A percentile compares a stretch with the other conserved stretches of the same genome.
phyloP scores from a whole-genome alignment of 345 rosid genomes.

The Gossypium anomalum region DNA sequence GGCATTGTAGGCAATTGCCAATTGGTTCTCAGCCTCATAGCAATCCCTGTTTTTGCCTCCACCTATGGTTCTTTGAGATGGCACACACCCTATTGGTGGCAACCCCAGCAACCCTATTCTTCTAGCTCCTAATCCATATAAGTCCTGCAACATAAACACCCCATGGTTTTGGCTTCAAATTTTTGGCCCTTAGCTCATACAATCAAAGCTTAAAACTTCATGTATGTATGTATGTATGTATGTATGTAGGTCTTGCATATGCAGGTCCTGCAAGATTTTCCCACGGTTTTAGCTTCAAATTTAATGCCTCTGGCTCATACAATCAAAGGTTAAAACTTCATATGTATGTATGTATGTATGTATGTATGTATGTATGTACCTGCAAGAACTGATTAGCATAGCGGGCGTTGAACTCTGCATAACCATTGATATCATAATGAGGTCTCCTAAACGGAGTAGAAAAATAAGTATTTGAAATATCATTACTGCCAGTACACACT shows the following conservation, averaged over 20 bases:
- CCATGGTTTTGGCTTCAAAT: too few relatives aligned
- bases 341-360: background rate
- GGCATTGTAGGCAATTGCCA: slow-evolving; percentile 50
- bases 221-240: background rate
- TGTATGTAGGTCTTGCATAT: slow-evolving; percentile 16
- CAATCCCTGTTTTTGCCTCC: slow-evolving; percentile 54
- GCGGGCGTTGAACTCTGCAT: slow-evolving; percentile 32
- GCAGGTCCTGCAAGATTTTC: slow-evolving; percentile 24
- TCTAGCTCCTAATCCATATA: slow-evolving; percentile 54
- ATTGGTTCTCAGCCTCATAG: slow-evolving; percentile 40
- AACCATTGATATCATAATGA: slow-evolving; percentile 30
- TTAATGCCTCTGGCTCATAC: too few relatives aligned
- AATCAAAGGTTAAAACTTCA: too few relatives aligned
- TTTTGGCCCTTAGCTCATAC: too few relatives aligned
- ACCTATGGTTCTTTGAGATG: slow-evolving; percentile 59
- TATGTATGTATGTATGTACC: slow-evolving; percentile 16
- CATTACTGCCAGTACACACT: slow-evolving; percentile 14
- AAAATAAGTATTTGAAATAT: slow-evolving; percentile 29
- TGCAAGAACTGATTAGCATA: slow-evolving; percentile 29
- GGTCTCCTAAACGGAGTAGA: slow-evolving; percentile 19
- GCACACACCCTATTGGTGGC: slow-evolving; percentile 71
- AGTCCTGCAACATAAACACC: slow-evolving; percentile 32
- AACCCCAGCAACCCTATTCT: slow-evolving; percentile 42
- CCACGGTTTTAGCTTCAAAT: too few relatives aligned
- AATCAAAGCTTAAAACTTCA: background rate